These are phyloP conservation scores for Petunia hybrid DNA, from an alignment of 305 asterid genomes.

Conservation along the genomic window DNA sequence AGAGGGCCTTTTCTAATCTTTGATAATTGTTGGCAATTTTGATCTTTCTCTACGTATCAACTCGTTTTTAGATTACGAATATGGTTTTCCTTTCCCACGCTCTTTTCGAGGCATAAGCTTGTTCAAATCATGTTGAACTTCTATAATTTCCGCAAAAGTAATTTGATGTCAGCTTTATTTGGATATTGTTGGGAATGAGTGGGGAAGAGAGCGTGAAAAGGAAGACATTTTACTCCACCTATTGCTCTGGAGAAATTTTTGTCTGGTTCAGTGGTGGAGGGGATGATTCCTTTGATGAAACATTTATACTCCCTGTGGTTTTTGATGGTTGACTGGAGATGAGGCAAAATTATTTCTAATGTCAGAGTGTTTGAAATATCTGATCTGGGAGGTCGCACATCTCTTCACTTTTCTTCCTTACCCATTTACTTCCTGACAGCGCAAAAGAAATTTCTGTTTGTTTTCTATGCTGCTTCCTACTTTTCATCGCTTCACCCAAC, in stretches of 20 bases:
- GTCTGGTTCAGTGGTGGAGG: conserved; percentile 21
- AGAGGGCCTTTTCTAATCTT: background rate
- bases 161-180: conserved; percentile 8
- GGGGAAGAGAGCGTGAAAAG: conserved; percentile 20
- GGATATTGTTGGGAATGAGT: conserved; percentile 20
- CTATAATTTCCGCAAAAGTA: background rate
- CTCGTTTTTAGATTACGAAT: background rate
- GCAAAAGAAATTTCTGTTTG: background rate
- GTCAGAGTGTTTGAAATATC: background rate
- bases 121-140: conserved; percentile 11
- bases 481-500: conserved; percentile 2
- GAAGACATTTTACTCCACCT: conserved; percentile 6
- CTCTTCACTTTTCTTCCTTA: background rate
- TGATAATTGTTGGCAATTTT: conserved; percentile 1
- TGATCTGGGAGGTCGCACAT: conserved; percentile 10
- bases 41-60: background rate
- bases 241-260: background rate
- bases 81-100: background rate
- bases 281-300: conserved; percentile 10
- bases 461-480: background rate
- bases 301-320: conserved; percentile 13
- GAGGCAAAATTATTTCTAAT: conserved; percentile 11
- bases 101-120: background rate
- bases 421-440: conserved; percentile 12
- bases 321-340: conserved; percentile 5